Evolutionary conservation across 805 yeast species (phyloP), one percentile per base, ranked within the genome.

Genomic region (Yamadazyma sp.): DNA sequence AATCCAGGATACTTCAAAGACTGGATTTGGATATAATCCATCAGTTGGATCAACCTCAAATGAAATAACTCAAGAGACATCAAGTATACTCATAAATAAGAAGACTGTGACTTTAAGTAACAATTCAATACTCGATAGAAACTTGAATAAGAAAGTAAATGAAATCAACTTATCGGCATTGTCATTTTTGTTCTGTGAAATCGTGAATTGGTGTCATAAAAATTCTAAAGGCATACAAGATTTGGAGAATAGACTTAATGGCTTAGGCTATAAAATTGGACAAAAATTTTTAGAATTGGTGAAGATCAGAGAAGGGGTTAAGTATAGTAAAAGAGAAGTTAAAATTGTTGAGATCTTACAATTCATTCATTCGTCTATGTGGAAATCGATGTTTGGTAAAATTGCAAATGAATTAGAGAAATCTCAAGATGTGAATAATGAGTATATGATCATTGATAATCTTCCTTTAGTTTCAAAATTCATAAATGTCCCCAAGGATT

Each of bases 191-290:
- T 85, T 83, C 47, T 65, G 80, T 53, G 89, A 83, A 45, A 73
- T 82, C 26, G 80, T 86, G 8, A 78, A 78, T 41, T 76, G 82
- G 70, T 64, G 78, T 21, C 82, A 80, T 39, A 62, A 66, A 31
- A 69, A 75, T 33, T 75, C 86, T 5, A 75, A 72, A 38, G 86
- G 87, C 11, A 70, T 86, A 19, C 79, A 76, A 39, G 89, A 86
- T 46, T 53, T 68, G 25, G 74, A 68, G 38, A 57, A 55, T 21
- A 62, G 80, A 35, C 67, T 86, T 32, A 86, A 82, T 53, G 75
- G 79, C 8, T 60, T 84, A 27, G 96, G 96, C 1, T 85, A 86
- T 53, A 78, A 78, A 25, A 75, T 87, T 25, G 96, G 96, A 2
- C 74, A 77, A 37, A 74, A 86, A 43, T 69, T 75, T 44, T 58